Evolutionary conservation across 306 rosid species (phyloP).

Genomic region (Prunus fruticosa): DNA sequence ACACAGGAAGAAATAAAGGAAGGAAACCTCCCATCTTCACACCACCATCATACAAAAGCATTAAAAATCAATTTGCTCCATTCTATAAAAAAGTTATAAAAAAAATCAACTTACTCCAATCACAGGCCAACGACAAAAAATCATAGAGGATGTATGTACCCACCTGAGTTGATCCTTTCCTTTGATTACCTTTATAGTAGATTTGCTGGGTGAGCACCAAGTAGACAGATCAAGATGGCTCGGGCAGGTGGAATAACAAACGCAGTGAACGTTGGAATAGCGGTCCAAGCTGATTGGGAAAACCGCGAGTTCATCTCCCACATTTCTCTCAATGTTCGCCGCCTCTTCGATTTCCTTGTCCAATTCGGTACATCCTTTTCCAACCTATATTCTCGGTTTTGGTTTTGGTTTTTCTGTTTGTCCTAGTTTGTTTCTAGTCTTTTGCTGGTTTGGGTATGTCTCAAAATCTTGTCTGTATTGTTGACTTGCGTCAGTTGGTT

Average conservation of each 20-base stretch:
- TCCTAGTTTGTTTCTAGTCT: not conserved
- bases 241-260: conserved; percentile 93
- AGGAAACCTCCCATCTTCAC: too few species aligned
- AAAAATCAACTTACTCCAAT: not conserved
- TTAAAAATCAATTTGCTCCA: too few species aligned
- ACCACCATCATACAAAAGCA: too few species aligned
- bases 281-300: conserved; percentile 99
- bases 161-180: not conserved
- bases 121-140: not conserved
- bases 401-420: not conserved
- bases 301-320: conserved; percentile 97
- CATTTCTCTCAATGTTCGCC: conserved; percentile 92
- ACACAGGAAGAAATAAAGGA: too few species aligned
- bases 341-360: conserved; percentile 96
- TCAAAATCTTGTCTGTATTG: not conserved
- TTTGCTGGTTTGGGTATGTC: not conserved
- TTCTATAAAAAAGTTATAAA: too few species aligned
- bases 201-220: not conserved
- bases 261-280: conserved; percentile 93
- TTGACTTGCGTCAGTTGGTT: not conserved
- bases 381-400: not conserved
- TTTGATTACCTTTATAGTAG: too few species aligned
- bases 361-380: conserved; percentile 63
- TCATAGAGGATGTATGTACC: not conserved
- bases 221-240: conserved; percentile 42